Evolutionary conservation across 1,284 basidiomycete genomes (phyloP), one percentile per base, ranked within the genome.

Genomic region (Microbotryomycetes sp.): DNA sequence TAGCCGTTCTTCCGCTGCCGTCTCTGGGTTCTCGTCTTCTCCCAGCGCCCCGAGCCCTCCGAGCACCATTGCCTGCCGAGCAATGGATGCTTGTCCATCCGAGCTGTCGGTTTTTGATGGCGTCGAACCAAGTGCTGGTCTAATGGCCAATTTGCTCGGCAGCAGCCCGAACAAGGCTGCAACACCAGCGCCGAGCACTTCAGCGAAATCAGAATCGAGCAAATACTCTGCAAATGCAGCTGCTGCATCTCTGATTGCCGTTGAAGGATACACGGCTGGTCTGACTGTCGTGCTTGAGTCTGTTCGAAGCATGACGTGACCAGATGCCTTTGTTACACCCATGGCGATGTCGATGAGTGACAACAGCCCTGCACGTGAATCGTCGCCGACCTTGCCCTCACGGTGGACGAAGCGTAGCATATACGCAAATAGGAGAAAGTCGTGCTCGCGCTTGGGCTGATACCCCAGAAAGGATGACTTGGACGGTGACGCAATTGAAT

Each of bases 301-400:
- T 56, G 28, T 59, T 46, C 55, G 24, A 31, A 45, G 3, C 58
- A 45, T 45, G 71, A 61, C 13, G 72, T 56, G 9, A 64, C 48
- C 45, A 18, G 55, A 48, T 16, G 73, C 57, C 28, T 74, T 68
- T 80, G 3, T 50, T 41, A 86, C 83, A 28, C 86, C 86, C 84
- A 93, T 91, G 3, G 91, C 91, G 45, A 97, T 87, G 71, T 96
- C 91, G 82, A 97, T 88, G 49, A 97, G 81, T 75, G 94, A 91
- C 16, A 94, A 78, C 31, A 97, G 77, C 7, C 93, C 94, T 3
- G 90, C 90, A 11, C 94, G 84, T 3, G 94, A 91, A 72, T 91
- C 89, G 73, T 97, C 92, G 16, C 94, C 94, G 28, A 91, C 91
- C 30, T 87, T 83, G 28, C 91, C 91, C 77, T 97, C 93, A 56